Percentiles rank a stretch among this genome's conserved stretches.
Conservation (phyloP, 495 filamentous ascomycete genomes). For the Aspergillus steynii region DNA sequence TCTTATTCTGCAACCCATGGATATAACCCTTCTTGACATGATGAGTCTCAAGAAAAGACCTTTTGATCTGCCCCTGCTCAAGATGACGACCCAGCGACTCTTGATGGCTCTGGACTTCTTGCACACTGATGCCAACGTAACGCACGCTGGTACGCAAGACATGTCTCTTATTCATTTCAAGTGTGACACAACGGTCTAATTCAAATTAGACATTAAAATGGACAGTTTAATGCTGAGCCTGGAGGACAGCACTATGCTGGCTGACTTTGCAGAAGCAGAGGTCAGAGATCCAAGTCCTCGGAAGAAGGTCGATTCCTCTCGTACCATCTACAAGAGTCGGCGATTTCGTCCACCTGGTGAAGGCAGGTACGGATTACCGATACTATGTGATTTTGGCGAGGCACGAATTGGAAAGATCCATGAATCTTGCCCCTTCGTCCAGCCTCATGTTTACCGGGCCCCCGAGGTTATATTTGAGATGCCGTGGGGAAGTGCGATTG, state of each 20-base stretch:
- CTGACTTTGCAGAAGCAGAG: conserved; percentile 29
- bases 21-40: conserved; percentile 33
- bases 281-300: conserved; percentile 25
- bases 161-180: not conserved
- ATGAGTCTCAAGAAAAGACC: conserved; percentile 28
- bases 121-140: conserved; percentile 39
- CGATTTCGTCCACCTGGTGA: conserved; percentile 19
- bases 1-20: conserved; percentile 44
- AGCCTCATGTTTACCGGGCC: conserved; percentile 44
- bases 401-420: conserved; percentile 28
- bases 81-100: conserved; percentile 31
- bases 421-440: conserved; percentile 29
- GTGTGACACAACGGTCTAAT: not conserved
- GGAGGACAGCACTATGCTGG: conserved; percentile 30
- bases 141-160: conserved; percentile 43
- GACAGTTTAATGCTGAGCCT: conserved; percentile 33
- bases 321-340: conserved; percentile 28
- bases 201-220: conserved; percentile 28
- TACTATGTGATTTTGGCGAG: conserved; percentile 37
- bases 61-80: conserved; percentile 32
- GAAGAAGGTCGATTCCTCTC: conserved; percentile 25
- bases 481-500: conserved; percentile 39
- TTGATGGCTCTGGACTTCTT: conserved; percentile 43
- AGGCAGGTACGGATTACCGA: conserved; percentile 23
- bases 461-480: conserved; percentile 46